Base-by-base conservation (phyloP, 2,329 filamentous ascomycete genomes). In the Beauveria asiatica region DNA sequence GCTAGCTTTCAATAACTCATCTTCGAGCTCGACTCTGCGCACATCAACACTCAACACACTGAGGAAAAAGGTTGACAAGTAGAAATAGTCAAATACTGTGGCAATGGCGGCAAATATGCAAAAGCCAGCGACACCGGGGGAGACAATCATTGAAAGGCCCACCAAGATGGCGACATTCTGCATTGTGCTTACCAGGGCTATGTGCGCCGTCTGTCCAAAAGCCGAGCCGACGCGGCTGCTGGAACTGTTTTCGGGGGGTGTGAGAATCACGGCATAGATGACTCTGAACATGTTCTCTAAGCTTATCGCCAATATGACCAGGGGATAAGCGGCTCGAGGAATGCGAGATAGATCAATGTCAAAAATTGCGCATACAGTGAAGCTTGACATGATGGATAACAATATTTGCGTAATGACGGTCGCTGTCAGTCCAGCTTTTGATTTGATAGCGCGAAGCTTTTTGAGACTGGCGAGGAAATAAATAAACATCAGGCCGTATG, bases 31-130 rank as follows among this genome's bases (percentile, higher is more conserved):
- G 61, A 88, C 84, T 65, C 89, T 81, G 23, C 86, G 83, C 10
- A 93, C 88, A 70, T 93, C 89, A 48, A 93, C 85, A 67, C 88
- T 92, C 25, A 93, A 76, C 13, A 93, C 88, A 1, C 89, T 84
- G 3, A 92, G 78, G 68, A 93, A 92, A 73, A 92, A 92, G 0
- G 89, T 92, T 8, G 90, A 81, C 23, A 92, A 78, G 67, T 89
- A 92, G 67, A 92, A 85, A 63, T 89, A 88, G 71, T 93, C 89
- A 66, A 92, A 87, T 0, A 88, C 73, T 16, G 90, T 83, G 1
- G 89, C 90, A 56, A 92, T 83, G 2, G 86, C 86, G 3, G 87
- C 85, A 70, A 92, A 93, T 1, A 82, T 82, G 72, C 89, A 92
- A 66, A 92, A 92, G 0, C 86, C 87, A 1, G 85, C 82, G 3